Evolutionary conservation across 768 basidiomycete genomes (phyloP), one percentile per base, ranked within the genome.

Genomic region (Gymnopilus junonius): DNA sequence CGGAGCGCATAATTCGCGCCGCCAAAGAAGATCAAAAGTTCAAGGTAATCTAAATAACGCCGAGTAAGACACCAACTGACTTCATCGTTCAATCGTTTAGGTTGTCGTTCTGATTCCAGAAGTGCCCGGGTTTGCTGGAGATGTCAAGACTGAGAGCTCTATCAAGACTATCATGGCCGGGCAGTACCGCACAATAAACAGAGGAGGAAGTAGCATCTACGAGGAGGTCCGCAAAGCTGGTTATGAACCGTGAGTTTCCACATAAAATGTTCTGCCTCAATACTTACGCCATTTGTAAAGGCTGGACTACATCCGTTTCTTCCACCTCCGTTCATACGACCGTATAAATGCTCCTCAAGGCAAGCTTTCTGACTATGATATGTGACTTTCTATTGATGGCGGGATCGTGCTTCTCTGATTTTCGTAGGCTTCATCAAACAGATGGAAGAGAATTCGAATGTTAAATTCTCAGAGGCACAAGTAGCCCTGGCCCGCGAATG

Each of bases 281-380:
- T 48, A 23, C 23, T 42, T 27, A 57, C 40, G 17, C 2, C 17
- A 11, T 54, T 25, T 34, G 50, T 15, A 23, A 50, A 94, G 93
- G n/a, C 69, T 80, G 77, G 89, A 95, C 61, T 95, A 91, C 72
- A 92, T 97, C 68, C 85, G 89, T 11, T 94, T 97, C 83, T 98
- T 93, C 79, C 95, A 99, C 76, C 82, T 99, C 25, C 86, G 97
- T 31, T 80, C 90, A 1, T 99, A 96, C 72, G 96, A 98, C 71
- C 83, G 95, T 25, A 93, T 96, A 70, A 95, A 95, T 70, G 89
- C 90, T 0, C 91, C 93, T 1, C 74, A 79, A 65, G 76, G 89
- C 88, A 63, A 70, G 84, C 73, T 31, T 11, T 23, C n/a, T 14
- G 43, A 31, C 14, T 14, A 5, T 51, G 23, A 12, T 23, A 27